A percentile compares a stretch with the other conserved stretches of the same genome.
Evolutionary conservation across 495 filamentous ascomycete genomes (phyloP).

Genomic region (Pseudevernia furfuracea): DNA sequence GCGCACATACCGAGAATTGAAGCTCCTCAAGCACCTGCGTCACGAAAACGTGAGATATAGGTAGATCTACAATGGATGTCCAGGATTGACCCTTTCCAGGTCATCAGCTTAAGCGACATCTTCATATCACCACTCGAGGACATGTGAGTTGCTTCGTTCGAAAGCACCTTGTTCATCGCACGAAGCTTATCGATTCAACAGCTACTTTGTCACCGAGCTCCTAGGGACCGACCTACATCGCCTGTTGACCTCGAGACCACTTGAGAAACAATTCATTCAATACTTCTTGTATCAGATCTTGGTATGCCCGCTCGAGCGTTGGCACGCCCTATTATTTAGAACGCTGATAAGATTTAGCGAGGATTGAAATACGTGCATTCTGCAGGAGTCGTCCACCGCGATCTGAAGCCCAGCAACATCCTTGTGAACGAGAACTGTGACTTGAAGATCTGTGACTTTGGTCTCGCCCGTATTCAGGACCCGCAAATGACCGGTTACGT

Average conservation of each 20-base stretch:
- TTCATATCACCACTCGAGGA: slow-evolving; percentile 99
- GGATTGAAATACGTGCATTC: slow-evolving; percentile 99
- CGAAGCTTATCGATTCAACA: slow-evolving; percentile 36
- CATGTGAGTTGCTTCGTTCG: slow-evolving; percentile 54
- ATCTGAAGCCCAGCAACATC: slow-evolving; percentile 97
- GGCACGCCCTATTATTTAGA: background rate
- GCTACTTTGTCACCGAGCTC: slow-evolving; percentile 96
- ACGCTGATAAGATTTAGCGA: slow-evolving; percentile 47
- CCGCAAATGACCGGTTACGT: slow-evolving; percentile 99
- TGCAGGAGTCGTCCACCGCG: slow-evolving; percentile 93
- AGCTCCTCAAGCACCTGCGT: slow-evolving; percentile 89
- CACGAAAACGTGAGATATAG: slow-evolving; percentile 77
- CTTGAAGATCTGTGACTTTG: slow-evolving; percentile 98
- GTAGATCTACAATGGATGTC: background rate
- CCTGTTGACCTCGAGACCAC: slow-evolving; percentile 85
- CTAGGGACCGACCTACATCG: slow-evolving; percentile 95
- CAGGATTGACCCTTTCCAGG: slow-evolving; percentile 44
- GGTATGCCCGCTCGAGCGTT: slow-evolving; percentile 42
- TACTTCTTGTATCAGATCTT: slow-evolving; percentile 99
- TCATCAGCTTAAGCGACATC: slow-evolving; percentile 97
- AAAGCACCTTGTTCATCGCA: slow-evolving; percentile 18
- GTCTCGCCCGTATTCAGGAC: slow-evolving; percentile 93
- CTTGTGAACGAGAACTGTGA: slow-evolving; percentile 99
- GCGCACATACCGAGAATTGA: slow-evolving; percentile 93
- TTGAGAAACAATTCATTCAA: slow-evolving; percentile 99